phyloP scores from a whole-genome alignment of 164 flowering plant genomes.

The Nymphaea thermarum region DNA sequence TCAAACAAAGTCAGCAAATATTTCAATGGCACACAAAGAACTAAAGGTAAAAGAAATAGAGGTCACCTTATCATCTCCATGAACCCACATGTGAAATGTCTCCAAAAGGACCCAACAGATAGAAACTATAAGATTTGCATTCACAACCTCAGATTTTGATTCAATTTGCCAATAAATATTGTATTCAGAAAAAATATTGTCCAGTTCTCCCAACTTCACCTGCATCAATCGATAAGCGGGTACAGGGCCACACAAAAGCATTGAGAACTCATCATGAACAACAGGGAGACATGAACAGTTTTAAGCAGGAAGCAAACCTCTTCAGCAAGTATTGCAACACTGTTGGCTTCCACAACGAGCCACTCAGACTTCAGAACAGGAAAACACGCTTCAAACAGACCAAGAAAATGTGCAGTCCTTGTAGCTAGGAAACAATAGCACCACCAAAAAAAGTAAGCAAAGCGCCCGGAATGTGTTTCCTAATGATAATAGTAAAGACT shows the following conservation, averaged over 20 bases:
- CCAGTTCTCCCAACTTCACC: slow-evolving; percentile 31
- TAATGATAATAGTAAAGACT: too few species aligned
- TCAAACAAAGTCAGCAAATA: not conserved
- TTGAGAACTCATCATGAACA: not conserved
- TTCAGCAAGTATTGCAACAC: slow-evolving; percentile 12
- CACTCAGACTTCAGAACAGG: slow-evolving; percentile 46
- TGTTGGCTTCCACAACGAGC: slow-evolving; percentile 25
- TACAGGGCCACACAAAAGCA: not conserved
- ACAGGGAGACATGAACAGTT: not conserved
- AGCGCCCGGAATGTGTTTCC: too few species aligned
- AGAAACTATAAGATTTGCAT: slow-evolving; percentile 36
- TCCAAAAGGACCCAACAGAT: slow-evolving; percentile 50
- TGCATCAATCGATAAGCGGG: slow-evolving; percentile 11
- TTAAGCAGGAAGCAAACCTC: slow-evolving; percentile 26
- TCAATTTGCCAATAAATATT: slow-evolving; percentile 27
- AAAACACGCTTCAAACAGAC: slow-evolving; percentile 35
- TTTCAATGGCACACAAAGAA: not conserved
- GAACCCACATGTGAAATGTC: not conserved
- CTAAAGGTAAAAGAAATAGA: too few species aligned
- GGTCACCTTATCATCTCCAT: not conserved
- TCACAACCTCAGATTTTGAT: slow-evolving; percentile 23
- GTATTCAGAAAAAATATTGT: slow-evolving; percentile 25
- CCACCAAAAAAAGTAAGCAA: not conserved
- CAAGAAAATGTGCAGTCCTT: slow-evolving; percentile 22
- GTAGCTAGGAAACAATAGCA: not conserved